Base-by-base conservation (phyloP, 352 stramenopile species). In the Phytophthora uliginosa region DNA sequence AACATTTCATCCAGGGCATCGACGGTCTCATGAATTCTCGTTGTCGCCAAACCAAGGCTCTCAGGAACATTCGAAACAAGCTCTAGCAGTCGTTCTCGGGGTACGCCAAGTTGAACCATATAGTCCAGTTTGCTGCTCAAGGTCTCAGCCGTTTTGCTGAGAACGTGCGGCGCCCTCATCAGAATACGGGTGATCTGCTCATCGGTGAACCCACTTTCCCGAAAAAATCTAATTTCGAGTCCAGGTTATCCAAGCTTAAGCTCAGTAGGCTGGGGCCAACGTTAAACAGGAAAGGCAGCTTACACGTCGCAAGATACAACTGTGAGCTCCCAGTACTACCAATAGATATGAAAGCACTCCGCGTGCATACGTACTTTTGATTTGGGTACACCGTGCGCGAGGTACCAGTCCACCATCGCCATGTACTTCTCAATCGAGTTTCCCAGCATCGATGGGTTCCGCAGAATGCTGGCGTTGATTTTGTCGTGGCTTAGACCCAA, bases 401-500 rank as follows among this genome's bases (percentile, higher is more conserved):
- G 38, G 20, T 63, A 69, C 63, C 63, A 69, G 13, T 69, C 31
- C 8, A 69, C n/a, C 0, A 69, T 26, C 4, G 53, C 42, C 34
- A 58, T 40, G 47, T 63, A 63, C 31, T 63, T 69, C 26, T 55
- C 28, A 33, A 58, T 56, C 18, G 61, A 48, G 18, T 45, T 60
- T 3, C 51, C 61, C 50, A 68, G 31, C 2, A 68, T 61, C 51
- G 38, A 61, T 17, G 61, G 61, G 45, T 20, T 26, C 3, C 38
- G 50, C 36, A 61, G 17, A 26, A 68, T 68, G 9, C 45, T 47
- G 18, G 12, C 26, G 54, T 68, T 68, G 51, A 68, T 61, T 20
- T 68, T 61, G 2, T 56, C 52, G 40, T 69, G 28, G 31, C 63
- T 63, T 9, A 69, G 52, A 10, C 63, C 63, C 8, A 69, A 17